phyloP scores from a whole-genome alignment of 352 stramenopile genomes.

The Aphanomyces cochlioides region DNA sequence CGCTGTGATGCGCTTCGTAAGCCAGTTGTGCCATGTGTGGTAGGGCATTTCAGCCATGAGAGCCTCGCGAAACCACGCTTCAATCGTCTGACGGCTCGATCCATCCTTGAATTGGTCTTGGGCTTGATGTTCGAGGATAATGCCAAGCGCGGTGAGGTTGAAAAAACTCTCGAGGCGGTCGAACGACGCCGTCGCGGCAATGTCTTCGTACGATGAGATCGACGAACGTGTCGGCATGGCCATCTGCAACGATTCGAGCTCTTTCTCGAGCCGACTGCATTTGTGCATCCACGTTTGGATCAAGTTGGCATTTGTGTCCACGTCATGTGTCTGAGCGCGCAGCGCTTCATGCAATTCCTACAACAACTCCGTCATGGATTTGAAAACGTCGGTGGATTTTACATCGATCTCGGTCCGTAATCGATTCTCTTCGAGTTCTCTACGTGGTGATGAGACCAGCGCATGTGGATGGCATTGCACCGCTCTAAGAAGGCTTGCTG shows the following conservation, averaged over 20 bases:
- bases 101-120: conserved; percentile 74
- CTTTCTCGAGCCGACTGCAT: conserved; percentile 64
- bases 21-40: conserved; percentile 75
- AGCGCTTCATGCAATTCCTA: conserved; percentile 24
- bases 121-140: conserved; percentile 83
- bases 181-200: conserved; percentile 60
- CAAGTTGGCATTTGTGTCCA: conserved; percentile 49
- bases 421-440: conserved; percentile 10
- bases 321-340: conserved; percentile 38
- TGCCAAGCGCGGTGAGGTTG: conserved; percentile 78
- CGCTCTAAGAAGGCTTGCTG: neutral
- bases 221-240: conserved; percentile 58
- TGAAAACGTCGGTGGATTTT: neutral
- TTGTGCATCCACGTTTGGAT: conserved; percentile 61
- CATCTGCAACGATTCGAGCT: conserved; percentile 70
- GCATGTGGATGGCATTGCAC: neutral
- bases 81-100: conserved; percentile 77
- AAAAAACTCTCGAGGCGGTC: conserved; percentile 86
- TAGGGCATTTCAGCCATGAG: conserved; percentile 66
- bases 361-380: neutral
- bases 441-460: conserved; percentile 5
- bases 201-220: conserved; percentile 28
- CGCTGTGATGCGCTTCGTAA: conserved; percentile 70
- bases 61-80: conserved; percentile 81
- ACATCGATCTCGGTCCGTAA: conserved; percentile 22